Conservation (phyloP, 1,284 basidiomycete species). For the Puccinia hordei region DNA sequence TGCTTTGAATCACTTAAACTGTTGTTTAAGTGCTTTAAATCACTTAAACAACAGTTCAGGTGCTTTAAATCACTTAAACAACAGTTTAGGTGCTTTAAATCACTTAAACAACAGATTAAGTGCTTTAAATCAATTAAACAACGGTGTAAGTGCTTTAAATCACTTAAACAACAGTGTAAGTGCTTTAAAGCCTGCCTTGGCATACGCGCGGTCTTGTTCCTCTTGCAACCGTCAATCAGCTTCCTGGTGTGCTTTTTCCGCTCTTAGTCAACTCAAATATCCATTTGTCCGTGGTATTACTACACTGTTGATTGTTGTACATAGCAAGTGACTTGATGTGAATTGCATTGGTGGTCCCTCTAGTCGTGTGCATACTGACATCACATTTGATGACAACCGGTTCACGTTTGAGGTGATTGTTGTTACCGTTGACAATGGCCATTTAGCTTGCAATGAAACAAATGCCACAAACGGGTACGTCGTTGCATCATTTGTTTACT, state of each 20-base stretch:
- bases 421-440: constrained; percentile 13
- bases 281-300: constrained; percentile 24
- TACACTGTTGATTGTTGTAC: constrained; percentile 19
- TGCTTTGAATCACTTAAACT: too few species aligned
- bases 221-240: constrained; percentile 39
- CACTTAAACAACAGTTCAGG: too few species aligned
- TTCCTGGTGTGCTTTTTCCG: constrained; percentile 13
- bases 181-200: constrained; percentile 38
- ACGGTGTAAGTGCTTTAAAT: too few species aligned
- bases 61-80: too few species aligned
- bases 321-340: constrained; percentile 16
- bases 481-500: constrained; percentile 24
- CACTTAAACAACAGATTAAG: too few species aligned
- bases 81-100: too few species aligned
- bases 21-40: too few species aligned
- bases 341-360: constrained; percentile 20
- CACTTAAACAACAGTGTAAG: too few species aligned
- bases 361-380: constrained; percentile 27
- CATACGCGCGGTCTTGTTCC: constrained; percentile 47
- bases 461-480: constrained; percentile 40
- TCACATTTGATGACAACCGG: constrained; percentile 16
- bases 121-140: too few species aligned
- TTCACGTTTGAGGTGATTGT: constrained; percentile 6
- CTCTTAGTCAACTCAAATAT: constrained; percentile 21
- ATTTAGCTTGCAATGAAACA: constrained; percentile 34